These are phyloP conservation scores for Xylaria venustula DNA, from an alignment of 495 filamentous ascomycete genomes.

Conservation along the genomic window DNA sequence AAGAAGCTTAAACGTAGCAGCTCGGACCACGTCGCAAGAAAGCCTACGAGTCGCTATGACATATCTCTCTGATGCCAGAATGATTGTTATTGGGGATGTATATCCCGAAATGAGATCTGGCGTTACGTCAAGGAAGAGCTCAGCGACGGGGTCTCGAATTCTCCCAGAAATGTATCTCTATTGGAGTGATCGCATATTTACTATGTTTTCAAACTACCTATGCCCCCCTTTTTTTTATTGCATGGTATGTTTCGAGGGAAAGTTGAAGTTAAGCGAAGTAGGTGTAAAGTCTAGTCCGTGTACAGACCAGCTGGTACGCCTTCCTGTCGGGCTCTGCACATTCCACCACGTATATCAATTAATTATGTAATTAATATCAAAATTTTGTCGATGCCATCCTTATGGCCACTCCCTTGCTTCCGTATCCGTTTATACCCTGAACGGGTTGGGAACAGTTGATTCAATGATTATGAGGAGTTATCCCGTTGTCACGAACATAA, in stretches of 20 bases:
- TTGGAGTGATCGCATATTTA: background rate
- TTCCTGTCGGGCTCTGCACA: background rate
- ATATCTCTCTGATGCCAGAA: no score
- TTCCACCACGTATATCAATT: background rate
- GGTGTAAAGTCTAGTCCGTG: no score
- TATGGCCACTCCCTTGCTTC: background rate
- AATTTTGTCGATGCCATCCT: background rate
- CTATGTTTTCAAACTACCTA: background rate
- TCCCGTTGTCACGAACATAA: no score
- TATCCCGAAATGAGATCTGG: no score
- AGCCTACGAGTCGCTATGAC: background rate
- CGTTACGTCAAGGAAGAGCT: no score
- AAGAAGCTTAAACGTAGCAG: background rate
- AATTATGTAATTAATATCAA: slow-evolving; percentile 5
- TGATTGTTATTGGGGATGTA: no score
- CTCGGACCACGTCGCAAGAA: background rate
- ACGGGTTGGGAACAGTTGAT: no score
- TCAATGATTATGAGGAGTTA: no score
- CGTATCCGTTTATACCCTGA: no score
- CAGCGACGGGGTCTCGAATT: slow-evolving; percentile 5
- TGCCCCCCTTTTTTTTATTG: background rate
- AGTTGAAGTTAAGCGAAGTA: background rate
- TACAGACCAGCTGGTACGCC: background rate
- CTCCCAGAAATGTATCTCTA: background rate
- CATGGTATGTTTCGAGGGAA: background rate